Conservation (phyloP, 2,329 filamentous ascomycete species). For the Ceratocystis cubensis region DNA sequence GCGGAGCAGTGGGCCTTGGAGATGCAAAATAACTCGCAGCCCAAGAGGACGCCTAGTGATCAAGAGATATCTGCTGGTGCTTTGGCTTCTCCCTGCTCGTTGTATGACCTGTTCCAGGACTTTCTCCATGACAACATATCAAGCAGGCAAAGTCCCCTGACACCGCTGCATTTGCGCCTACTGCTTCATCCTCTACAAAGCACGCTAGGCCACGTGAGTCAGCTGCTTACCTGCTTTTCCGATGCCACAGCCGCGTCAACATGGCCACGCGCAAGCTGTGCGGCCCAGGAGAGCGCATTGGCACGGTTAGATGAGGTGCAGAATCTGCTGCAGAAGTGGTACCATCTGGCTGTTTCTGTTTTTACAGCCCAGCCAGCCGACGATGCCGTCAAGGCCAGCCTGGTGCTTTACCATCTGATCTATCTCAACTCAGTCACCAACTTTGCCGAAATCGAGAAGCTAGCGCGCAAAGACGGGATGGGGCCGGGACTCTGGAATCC, state of each 20-base stretch:
- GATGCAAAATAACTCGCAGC: constrained; percentile 43
- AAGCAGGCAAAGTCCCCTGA: constrained; percentile 33
- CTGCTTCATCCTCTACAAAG: constrained; percentile 56
- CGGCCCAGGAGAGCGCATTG: constrained; percentile 36
- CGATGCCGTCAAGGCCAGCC: constrained; percentile 48
- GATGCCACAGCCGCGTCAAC: constrained; percentile 37
- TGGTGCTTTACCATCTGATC: constrained; percentile 59
- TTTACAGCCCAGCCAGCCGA: constrained; percentile 45
- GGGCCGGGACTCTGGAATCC: constrained; percentile 38
- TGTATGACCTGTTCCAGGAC: constrained; percentile 54
- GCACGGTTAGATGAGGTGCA: constrained; percentile 52
- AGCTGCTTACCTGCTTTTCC: constrained; percentile 53
- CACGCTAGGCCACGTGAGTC: constrained; percentile 50
- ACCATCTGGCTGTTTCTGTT: constrained; percentile 47
- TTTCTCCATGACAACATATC: constrained; percentile 53
- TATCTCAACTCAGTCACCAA: constrained; percentile 55
- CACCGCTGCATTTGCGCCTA: constrained; percentile 49
- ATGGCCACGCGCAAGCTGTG: constrained; percentile 7
- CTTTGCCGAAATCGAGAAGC: constrained; percentile 53
- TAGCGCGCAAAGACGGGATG: constrained; percentile 49
- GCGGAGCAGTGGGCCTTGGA: constrained; percentile 46
- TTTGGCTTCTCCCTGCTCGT: constrained; percentile 37
- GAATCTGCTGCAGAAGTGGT: constrained; percentile 52
- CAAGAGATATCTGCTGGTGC: not conserved
- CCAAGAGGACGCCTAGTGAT: constrained; percentile 30